Conservation (phyloP, 257 asterid genomes). For the Anisodus tanguticus region DNA sequence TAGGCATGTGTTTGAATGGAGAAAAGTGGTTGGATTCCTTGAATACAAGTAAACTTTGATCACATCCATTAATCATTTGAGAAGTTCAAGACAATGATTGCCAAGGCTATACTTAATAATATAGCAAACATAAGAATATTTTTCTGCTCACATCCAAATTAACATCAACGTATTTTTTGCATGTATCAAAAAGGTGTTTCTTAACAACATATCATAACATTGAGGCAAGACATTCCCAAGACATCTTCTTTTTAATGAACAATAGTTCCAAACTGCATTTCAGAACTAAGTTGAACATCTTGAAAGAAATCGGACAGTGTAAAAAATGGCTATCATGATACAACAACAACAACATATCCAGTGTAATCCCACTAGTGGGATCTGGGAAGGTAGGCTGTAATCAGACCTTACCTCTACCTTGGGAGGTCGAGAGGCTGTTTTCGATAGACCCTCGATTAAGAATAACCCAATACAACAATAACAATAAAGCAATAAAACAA, state of each 20-base stretch:
- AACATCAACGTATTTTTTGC: not conserved
- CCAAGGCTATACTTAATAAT: not conserved
- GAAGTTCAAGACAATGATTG: not conserved
- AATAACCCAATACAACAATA: no score
- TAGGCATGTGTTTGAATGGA: conserved; percentile 91
- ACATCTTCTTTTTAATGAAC: not conserved
- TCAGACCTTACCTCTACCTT: no score
- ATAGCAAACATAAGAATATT: not conserved
- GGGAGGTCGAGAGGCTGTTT: no score
- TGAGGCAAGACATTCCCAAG: not conserved
- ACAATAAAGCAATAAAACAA: no score
- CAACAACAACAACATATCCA: no score
- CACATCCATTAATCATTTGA: not conserved
- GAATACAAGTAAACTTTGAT: conserved; percentile 30
- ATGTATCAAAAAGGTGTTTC: not conserved
- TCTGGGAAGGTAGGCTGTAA: no score
- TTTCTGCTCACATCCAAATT: not conserved
- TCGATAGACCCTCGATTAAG: no score
- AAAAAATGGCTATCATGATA: not conserved
- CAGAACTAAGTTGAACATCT: not conserved
- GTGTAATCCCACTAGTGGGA: no score
- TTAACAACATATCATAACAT: not conserved
- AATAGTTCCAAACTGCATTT: not conserved
- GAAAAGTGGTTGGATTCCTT: conserved; percentile 95
- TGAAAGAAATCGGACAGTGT: not conserved